Base-by-base conservation (phyloP, 768 basidiomycete genomes). In the Ramaria rubella region DNA sequence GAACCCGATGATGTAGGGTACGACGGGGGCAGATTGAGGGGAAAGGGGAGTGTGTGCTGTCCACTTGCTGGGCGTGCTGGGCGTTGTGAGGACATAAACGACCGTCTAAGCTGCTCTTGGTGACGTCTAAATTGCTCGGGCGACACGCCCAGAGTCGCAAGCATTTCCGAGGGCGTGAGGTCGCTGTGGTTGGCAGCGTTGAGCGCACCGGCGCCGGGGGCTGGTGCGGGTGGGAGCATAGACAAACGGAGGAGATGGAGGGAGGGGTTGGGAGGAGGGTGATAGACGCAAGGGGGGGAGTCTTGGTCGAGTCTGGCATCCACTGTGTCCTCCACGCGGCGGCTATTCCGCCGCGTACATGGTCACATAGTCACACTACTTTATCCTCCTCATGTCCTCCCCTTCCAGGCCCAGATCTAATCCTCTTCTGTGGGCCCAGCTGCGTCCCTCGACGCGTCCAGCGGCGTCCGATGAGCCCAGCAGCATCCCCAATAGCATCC, bases 1-100 rank as follows among this genome's bases (percentile, higher is more conserved):
- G 40, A 54, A 49, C 6, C 52, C 56, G 29, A 36, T 40, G 40
- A 50, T 51, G 57, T 58, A 30, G 34, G 58, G 52, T 56, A 56
- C 17, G 55, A 57, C 17, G 34, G 49, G 15, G 49, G 55, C 38
- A 56, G 33, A 49, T 55, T 55, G 36, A 58, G 57, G 36, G 53
- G 57, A 33, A 52, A 46, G 2, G 57, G 58, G 38, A 58, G 57
- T 3, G 57, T n/a, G n/a, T n/a, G n/a, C n/a, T n/a, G n/a, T n/a
- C n/a, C n/a, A n/a, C n/a, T n/a, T n/a, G n/a, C n/a, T n/a, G n/a
- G n/a, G n/a, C n/a, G n/a, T n/a, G n/a, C n/a, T n/a, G n/a, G n/a
- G n/a, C n/a, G n/a, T 15, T 26, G 31, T 44, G 49, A 19, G 36
- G 55, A 26, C 6, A 51, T 14, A 24, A 48, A 30, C 11, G 46